A percentile compares a stretch with the other conserved stretches of the same genome.
Conservation (phyloP, 768 basidiomycete genomes). For the Leccinellum albellum region DNA sequence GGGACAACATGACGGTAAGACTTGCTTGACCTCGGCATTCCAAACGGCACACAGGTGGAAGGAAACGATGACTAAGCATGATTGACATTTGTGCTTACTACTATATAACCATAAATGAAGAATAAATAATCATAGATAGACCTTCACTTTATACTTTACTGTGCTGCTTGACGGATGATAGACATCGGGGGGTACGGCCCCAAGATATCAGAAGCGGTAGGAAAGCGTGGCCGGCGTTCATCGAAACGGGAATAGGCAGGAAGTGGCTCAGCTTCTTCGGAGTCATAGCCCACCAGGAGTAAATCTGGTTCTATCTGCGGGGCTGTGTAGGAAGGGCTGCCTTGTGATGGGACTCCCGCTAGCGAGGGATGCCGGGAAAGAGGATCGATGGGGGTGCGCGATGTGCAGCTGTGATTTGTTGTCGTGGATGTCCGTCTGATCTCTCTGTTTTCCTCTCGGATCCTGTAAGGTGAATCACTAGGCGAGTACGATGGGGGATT, state of each 20-base stretch:
- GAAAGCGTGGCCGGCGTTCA: conserved; percentile 14
- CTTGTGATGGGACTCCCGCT: conserved; percentile 17
- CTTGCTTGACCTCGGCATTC: neutral
- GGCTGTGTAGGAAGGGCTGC: neutral
- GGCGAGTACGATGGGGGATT: conserved; percentile 22
- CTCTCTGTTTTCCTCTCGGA: neutral
- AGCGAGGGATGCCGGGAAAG: conserved; percentile 11
- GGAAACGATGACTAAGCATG: conserved; percentile 16
- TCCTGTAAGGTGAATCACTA: neutral
- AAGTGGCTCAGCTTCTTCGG: conserved; percentile 9
- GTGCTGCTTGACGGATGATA: neutral
- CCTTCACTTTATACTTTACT: neutral
- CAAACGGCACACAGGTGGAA: neutral
- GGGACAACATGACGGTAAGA: conserved; percentile 28
- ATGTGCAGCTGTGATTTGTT: neutral
- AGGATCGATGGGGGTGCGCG: neutral
- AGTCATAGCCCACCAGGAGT: neutral
- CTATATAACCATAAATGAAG: conserved; percentile 1
- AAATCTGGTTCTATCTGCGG: neutral
- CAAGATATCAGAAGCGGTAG: conserved; percentile 15
- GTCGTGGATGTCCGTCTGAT: neutral
- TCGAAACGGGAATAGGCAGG: conserved; percentile 31
- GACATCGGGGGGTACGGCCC: conserved; percentile 30
- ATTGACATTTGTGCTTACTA: neutral
- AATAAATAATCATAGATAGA: conserved; percentile 4